Evolutionary conservation across 1,284 basidiomycete species (phyloP), one percentile per base, ranked within the genome.

Genomic region (Tausonia pullulans): DNA sequence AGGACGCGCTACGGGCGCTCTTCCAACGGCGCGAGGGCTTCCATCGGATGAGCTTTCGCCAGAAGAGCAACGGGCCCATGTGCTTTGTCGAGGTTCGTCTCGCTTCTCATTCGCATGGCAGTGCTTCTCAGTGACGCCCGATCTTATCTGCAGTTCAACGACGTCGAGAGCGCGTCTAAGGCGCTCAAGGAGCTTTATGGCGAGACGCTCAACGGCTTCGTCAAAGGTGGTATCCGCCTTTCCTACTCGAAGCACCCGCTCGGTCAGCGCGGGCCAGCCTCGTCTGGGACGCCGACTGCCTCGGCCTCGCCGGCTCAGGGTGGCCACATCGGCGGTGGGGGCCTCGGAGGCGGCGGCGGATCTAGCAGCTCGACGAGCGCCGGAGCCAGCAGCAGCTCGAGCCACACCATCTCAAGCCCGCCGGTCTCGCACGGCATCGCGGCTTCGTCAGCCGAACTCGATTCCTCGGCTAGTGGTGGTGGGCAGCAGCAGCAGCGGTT

Each of bases 61-160:
- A 95, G 74, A 98, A 98, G 80, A 88, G 83, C 73, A 94, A 93
- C 70, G 91, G 93, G 1, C 92, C 93, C 4, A 96, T 96, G 94
- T 97, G 93, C 76, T 96, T 97, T 75, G 90, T 93, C 58, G 90
- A 93, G 83, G 87, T 90, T 13, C 43, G 63, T 41, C 13, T 45
- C 10, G 9, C n/a, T n/a, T 59, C n/a, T 5, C 40, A 8, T 9
- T 40, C 14, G 7, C 16, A n/a, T 39, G 27, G 2, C 9, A 4
- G 1, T 40, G 60, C 8, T 39, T 27, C 62, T 58, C 61, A 62
- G 61, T 41, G 63, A 62, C 4, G 69, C 69, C 8, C 70, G 69
- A 63, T 66, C 68, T 55, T 68, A 70, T 66, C 70, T 74, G 54
- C 74, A 95, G 87, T 98, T 97, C 70, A 90, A 95, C 68, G 91